Evolutionary conservation across 257 asterid genomes (phyloP).

Genomic region (Plectranthus barbatus): DNA sequence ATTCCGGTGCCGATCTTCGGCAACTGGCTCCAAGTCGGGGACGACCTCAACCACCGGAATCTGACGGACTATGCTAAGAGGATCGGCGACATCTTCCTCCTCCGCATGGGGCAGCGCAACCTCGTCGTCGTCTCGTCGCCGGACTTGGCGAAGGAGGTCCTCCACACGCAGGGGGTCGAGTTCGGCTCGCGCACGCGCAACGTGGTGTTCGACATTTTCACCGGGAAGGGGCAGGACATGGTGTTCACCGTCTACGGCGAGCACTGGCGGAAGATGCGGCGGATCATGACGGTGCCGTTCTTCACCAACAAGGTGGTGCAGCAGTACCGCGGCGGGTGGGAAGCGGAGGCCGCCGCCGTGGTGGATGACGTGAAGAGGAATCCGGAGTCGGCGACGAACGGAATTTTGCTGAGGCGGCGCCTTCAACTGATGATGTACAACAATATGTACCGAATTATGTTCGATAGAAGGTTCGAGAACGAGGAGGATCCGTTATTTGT

Average conservation of each 20-base stretch:
- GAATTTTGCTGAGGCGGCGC: constrained; percentile 65
- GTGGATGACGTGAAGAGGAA: constrained; percentile 75
- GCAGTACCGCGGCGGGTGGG: constrained; percentile 34
- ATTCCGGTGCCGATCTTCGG: constrained; percentile 30
- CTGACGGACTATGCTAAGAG: too few relatives aligned
- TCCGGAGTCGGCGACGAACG: constrained; percentile 65
- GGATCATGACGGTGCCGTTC: constrained; percentile 39
- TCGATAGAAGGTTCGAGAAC: constrained; percentile 72
- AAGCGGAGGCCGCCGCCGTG: constrained; percentile 67
- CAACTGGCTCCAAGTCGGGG: constrained; percentile 37
- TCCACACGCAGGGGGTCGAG: constrained; percentile 35
- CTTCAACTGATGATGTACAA: constrained; percentile 95
- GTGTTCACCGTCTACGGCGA: constrained; percentile 48
- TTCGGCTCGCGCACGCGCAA: constrained; percentile 37
- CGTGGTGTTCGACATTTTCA: constrained; percentile 42
- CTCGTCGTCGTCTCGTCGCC: constrained; percentile 29
- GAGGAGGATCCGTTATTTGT: constrained; percentile 71
- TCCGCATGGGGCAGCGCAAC: constrained; percentile 30
- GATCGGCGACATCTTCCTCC: constrained; percentile 33
- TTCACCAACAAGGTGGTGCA: constrained; percentile 42
- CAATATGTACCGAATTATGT: constrained; percentile 85
- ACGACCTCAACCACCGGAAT: constrained; percentile 31
- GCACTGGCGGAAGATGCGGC: constrained; percentile 44
- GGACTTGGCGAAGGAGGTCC: constrained; percentile 32
- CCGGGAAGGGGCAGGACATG: constrained; percentile 43